These are phyloP conservation scores for Rhodamnia rubescens DNA, from an alignment of 345 rosid species.

Conservation along the genomic window DNA sequence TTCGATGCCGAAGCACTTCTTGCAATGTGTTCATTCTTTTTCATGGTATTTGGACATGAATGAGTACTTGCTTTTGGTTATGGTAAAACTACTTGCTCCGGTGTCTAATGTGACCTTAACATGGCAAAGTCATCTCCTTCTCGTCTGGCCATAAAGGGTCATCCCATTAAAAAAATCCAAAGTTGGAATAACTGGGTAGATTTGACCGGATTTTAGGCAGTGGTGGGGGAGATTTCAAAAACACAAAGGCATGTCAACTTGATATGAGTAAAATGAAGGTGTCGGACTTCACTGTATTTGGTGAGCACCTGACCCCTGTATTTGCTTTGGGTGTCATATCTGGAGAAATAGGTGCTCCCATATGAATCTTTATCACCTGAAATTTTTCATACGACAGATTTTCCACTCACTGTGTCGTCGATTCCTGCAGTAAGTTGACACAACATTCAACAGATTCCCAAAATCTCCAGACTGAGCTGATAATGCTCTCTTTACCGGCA, in stretches of 20 bases:
- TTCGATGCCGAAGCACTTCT: neutral
- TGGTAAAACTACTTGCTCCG: neutral
- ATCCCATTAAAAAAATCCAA: neutral
- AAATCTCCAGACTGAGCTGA: conserved; percentile 30
- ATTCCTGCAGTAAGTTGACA: neutral
- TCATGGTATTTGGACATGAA: neutral
- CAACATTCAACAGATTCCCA: neutral
- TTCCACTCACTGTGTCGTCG: neutral
- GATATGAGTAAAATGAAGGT: neutral
- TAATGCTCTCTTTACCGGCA: conserved; percentile 85
- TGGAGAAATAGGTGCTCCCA: neutral
- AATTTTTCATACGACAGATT: neutral
- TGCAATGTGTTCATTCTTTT: neutral
- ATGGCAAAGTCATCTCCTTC: neutral
- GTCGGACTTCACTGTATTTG: neutral
- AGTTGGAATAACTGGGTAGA: neutral
- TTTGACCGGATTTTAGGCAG: neutral
- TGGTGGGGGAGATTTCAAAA: neutral
- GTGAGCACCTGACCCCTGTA: neutral
- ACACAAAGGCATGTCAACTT: neutral
- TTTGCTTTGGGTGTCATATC: neutral
- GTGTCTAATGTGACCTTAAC: neutral
- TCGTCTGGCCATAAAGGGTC: neutral
- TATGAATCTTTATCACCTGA: neutral
- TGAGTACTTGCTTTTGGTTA: neutral